Conservation (phyloP, 352 stramenopile species). For the Phytophthora hibernalis region DNA sequence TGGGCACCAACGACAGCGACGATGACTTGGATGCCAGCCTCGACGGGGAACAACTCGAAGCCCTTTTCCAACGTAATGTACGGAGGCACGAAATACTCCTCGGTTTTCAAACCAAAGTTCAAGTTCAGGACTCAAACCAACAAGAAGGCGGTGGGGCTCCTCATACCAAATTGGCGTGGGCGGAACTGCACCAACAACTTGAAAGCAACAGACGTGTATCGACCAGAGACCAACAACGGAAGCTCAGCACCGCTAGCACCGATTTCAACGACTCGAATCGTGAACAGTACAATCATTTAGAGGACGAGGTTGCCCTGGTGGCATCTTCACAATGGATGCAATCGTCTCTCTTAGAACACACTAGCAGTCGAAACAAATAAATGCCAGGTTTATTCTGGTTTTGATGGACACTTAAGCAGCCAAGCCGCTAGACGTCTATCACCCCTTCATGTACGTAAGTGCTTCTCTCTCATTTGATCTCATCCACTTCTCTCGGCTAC, state of each 20-base stretch:
- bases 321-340: constrained; percentile 66
- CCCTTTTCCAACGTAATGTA: constrained; percentile 70
- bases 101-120: constrained; percentile 47
- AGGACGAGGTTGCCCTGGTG: constrained; percentile 41
- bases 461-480: constrained; percentile 32
- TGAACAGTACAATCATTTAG: background rate
- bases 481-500: constrained; percentile 10
- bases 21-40: constrained; percentile 46
- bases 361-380: constrained; percentile 27
- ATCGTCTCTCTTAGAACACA: constrained; percentile 16
- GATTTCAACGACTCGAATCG: constrained; percentile 9
- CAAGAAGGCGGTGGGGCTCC: background rate
- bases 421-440: constrained; percentile 25
- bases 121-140: constrained; percentile 14
- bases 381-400: constrained; percentile 29
- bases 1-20: constrained; percentile 32
- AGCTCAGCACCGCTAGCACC: constrained; percentile 1
- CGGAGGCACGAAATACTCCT: constrained; percentile 67
- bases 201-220: constrained; percentile 30
- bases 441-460: constrained; percentile 19
- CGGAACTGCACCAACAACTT: constrained; percentile 49
- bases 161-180: constrained; percentile 39
- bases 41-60: constrained; percentile 54
- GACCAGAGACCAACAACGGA: background rate
- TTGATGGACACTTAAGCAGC: constrained; percentile 28